Conservation (phyloP, 768 basidiomycete genomes). For the Amanita rimosa region DNA sequence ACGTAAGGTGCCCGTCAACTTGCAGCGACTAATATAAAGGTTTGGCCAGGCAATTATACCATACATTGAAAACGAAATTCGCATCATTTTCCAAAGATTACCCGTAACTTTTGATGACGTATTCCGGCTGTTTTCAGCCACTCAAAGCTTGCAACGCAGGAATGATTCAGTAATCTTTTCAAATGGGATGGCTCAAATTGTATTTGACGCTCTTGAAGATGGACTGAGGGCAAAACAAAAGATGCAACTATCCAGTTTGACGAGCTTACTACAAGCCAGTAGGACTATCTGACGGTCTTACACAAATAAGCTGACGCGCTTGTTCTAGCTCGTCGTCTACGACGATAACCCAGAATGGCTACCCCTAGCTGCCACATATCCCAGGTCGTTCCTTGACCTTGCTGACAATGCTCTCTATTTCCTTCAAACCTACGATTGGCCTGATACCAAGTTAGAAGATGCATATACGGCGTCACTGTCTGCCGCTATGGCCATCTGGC, state of each 20-base stretch:
- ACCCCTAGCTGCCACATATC: conserved; percentile 19
- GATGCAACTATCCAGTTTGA: conserved; percentile 34
- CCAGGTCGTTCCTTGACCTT: conserved; percentile 24
- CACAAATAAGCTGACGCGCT: not conserved
- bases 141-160: conserved; percentile 31
- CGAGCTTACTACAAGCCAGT: conserved; percentile 42
- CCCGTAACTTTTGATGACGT: conserved; percentile 31
- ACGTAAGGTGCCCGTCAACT: conserved; percentile 25
- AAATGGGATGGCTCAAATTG: conserved; percentile 25
- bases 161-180: conserved; percentile 14
- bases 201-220: conserved; percentile 44
- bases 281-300: not conserved
- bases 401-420: conserved; percentile 42
- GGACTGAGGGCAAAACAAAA: conserved; percentile 42
- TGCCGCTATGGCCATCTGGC: conserved; percentile 41
- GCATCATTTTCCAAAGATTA: conserved; percentile 40
- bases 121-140: conserved; percentile 35
- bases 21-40: conserved; percentile 4
- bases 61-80: conserved; percentile 49
- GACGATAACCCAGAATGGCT: conserved; percentile 12
- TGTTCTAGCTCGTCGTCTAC: conserved; percentile 1
- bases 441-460: conserved; percentile 32
- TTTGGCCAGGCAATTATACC: conserved; percentile 41
- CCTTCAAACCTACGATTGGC: conserved; percentile 37
- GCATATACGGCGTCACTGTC: conserved; percentile 42